Evolutionary conservation across 1,284 basidiomycete species (phyloP).

Genomic region (Lignosus rhinocerotis): DNA sequence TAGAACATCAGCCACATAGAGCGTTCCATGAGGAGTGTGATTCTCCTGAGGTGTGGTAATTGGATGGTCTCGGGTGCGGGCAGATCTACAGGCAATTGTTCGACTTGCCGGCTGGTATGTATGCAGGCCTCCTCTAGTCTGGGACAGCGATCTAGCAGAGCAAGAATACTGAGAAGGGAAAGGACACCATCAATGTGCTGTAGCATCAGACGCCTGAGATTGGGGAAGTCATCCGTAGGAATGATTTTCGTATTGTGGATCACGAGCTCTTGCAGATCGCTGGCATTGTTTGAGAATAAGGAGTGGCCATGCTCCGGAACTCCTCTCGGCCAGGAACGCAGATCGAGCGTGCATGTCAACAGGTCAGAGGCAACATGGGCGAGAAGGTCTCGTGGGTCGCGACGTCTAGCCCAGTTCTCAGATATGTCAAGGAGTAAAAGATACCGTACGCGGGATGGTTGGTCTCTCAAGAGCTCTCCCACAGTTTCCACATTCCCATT

Average conservation of each 20-base stretch:
- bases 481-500: constrained; percentile 9
- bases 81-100: background rate
- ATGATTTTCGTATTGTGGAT: constrained; percentile 1
- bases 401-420: constrained; percentile 3
- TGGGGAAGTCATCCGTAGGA: constrained; percentile 4
- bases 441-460: constrained; percentile 8
- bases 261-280: constrained; percentile 1
- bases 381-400: constrained; percentile 4
- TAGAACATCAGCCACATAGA: constrained; percentile 3
- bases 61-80: background rate
- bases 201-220: constrained; percentile 1
- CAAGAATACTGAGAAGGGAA: background rate
- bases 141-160: constrained; percentile 4
- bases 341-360: constrained; percentile 4
- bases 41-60: background rate
- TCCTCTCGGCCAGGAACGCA: constrained; percentile 1
- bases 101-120: background rate
- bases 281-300: background rate
- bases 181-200: background rate
- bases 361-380: constrained; percentile 1
- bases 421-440: constrained; percentile 3
- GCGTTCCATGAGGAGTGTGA: background rate
- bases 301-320: background rate
- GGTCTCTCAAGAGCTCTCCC: background rate
- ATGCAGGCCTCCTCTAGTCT: constrained; percentile 1